Base-by-base conservation (phyloP, 352 stramenopile species). In the Globisporangium emineosum region DNA sequence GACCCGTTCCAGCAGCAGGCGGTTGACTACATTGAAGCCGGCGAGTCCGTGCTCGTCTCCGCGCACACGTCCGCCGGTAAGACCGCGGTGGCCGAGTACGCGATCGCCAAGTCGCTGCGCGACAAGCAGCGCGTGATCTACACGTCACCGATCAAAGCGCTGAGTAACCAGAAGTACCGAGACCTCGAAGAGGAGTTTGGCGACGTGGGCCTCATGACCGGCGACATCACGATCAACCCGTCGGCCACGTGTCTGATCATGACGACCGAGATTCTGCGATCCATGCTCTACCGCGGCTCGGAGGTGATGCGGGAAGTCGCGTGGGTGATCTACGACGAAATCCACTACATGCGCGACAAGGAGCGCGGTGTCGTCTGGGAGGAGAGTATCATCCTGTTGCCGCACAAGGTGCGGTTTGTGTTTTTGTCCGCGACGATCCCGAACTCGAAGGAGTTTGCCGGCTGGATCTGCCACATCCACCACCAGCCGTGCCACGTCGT, bases 271-370 rank as follows among this genome's bases (percentile, higher is more conserved):
- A 99, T 99, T 85, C 73, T 99, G 57, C 80, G 97, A 57, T 96
- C 78, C 60, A 99, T 99, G 98, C 79, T 99, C 6, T 99, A 99
- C 77, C 88, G 97, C 55, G 97, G 97, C 27, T 98, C 92, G 1
- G 97, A 99, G 64, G 79, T 99, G 12, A 98, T 99, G 90, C 88
- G 97, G 45, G 97, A 99, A 76, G 95, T 99, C n/a, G 97, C 93
- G 21, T 97, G 93, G 92, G 97, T 99, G 5, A 98, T 99, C 73
- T 99, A 99, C 73, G 98, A 99, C 76, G 98, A 99, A 81, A 98
- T 99, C 25, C 98, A 99, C 78, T 99, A 99, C 85, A 99, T 99
- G 96, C 78, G 97, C 47, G 97, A 99, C 86, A 98, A 97, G 69
- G 97, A 99, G 75, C 90, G 97, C 45, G 97, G 97, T 60, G 97